These are phyloP conservation scores for Sclerotinia spermophila DNA, from an alignment of 2,329 filamentous ascomycete species.

Conservation along the genomic window DNA sequence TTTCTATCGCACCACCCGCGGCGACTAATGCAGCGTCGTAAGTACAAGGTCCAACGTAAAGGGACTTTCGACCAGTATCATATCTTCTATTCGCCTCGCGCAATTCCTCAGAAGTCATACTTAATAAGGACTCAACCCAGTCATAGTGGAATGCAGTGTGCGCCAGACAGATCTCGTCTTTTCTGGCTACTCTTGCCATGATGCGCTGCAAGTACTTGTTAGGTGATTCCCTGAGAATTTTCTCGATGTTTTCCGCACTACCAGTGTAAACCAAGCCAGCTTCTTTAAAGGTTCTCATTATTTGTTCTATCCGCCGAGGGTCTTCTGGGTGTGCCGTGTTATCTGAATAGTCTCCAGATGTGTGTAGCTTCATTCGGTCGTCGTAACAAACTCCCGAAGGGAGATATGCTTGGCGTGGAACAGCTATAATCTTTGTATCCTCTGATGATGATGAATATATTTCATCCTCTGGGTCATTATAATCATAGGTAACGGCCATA, in stretches of 20 bases:
- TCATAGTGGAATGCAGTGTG: constrained; percentile 74
- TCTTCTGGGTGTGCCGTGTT: constrained; percentile 90
- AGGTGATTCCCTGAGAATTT: constrained; percentile 51
- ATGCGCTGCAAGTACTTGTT: constrained; percentile 73
- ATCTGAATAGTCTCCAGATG: constrained; percentile 71
- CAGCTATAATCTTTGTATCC: constrained; percentile 4
- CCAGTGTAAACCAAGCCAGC: constrained; percentile 71
- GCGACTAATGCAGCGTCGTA: constrained; percentile 79
- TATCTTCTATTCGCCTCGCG: constrained; percentile 59
- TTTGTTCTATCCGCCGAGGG: constrained; percentile 84
- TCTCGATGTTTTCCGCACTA: constrained; percentile 50
- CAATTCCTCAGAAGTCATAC: constrained; percentile 59
- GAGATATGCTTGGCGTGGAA: constrained; percentile 37
- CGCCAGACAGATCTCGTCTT: constrained; percentile 74
- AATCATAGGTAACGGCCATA: constrained; percentile 15
- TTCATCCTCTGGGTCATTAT: constrained; percentile 21
- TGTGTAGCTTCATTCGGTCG: constrained; percentile 91
- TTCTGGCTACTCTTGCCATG: constrained; percentile 69
- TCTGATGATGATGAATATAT: constrained; percentile 22
- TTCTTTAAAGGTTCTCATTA: constrained; percentile 83
- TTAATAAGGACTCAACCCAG: constrained; percentile 64
- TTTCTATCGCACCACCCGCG: constrained; percentile 91
- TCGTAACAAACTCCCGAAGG: constrained; percentile 85
- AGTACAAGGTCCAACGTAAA: constrained; percentile 80
- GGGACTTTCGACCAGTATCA: constrained; percentile 66